Conservation (phyloP, 2,329 filamentous ascomycete species). For the Neophaeococcomyces mojaviensis region DNA sequence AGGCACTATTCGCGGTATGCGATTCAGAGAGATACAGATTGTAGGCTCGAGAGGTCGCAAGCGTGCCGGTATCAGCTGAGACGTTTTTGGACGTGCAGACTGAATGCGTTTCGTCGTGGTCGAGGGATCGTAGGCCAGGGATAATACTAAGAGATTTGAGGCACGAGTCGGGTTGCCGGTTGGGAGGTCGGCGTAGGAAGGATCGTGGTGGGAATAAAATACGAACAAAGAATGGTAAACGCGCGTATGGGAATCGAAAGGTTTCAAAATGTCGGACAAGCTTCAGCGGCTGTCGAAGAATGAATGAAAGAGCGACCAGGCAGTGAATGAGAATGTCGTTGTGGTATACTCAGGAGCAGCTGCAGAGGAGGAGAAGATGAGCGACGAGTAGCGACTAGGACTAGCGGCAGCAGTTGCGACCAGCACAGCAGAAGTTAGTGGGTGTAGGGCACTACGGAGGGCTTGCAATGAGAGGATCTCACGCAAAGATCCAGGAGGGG, state of each 20-base stretch:
- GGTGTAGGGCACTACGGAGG: not conserved
- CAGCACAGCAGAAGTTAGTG: not conserved
- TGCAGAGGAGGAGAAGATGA: not conserved
- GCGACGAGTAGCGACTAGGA: not conserved
- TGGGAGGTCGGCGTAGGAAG: conserved; percentile 7
- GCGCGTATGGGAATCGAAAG: conserved; percentile 14
- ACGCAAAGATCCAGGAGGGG: not conserved
- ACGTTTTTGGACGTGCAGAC: no score
- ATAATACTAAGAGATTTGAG: no score
- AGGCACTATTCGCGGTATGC: no score
- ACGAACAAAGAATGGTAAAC: conserved; percentile 12
- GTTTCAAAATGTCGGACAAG: not conserved
- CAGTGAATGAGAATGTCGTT: not conserved
- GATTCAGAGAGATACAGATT: no score
- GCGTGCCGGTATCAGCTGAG: no score
- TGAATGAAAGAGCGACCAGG: conserved; percentile 5
- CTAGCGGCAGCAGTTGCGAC: not conserved
- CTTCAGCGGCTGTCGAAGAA: conserved; percentile 3
- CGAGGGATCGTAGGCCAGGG: no score
- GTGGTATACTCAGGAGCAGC: not conserved
- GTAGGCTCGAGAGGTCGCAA: no score
- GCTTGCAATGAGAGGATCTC: not conserved
- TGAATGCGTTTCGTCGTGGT: no score
- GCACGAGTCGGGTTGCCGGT: conserved; percentile 1
- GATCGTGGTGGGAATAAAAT: conserved; percentile 4